Evolutionary conservation across 139 green algal species (phyloP).

Genomic region (Asterochloris sp.): DNA sequence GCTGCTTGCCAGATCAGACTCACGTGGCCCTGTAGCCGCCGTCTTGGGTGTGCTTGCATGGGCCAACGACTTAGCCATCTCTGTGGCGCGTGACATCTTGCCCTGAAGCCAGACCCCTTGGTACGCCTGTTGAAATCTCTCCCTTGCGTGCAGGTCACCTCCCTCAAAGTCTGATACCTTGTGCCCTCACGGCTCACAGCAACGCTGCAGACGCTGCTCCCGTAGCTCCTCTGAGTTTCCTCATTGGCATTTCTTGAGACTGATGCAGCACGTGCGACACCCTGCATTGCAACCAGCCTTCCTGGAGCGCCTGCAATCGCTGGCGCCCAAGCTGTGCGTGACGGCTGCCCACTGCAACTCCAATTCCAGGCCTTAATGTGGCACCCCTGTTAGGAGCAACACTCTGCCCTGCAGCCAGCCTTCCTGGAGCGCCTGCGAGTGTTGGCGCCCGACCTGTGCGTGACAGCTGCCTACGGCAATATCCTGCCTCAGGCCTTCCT

Average conservation of each 20-base stretch:
- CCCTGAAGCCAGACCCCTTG: background rate
- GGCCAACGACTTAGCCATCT: too few species aligned
- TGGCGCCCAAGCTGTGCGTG: background rate
- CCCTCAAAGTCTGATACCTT: background rate
- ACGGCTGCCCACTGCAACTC: background rate
- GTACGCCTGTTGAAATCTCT: background rate
- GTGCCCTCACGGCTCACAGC: background rate
- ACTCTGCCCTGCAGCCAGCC: conserved; percentile 22
- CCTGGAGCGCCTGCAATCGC: background rate
- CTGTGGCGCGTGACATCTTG: too few species aligned
- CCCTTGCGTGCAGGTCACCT: background rate
- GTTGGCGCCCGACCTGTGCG: conserved; percentile 84
- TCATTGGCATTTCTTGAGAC: background rate
- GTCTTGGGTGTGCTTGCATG: too few species aligned
- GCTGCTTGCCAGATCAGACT: too few species aligned
- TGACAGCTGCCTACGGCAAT: conserved; percentile 98
- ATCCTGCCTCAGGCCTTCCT: conserved; percentile 91
- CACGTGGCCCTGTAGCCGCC: too few species aligned
- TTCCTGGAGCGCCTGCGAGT: conserved; percentile 70
- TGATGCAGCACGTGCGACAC: too few species aligned
- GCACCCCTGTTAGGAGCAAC: background rate
- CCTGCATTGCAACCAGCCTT: background rate
- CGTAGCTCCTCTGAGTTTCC: background rate
- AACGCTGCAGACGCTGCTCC: background rate
- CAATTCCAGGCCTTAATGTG: background rate